Percentiles rank a stretch among this genome's conserved stretches.
Evolutionary conservation across 2,329 filamentous ascomycete species (phyloP).

Genomic region (Colletotrichum salicis): DNA sequence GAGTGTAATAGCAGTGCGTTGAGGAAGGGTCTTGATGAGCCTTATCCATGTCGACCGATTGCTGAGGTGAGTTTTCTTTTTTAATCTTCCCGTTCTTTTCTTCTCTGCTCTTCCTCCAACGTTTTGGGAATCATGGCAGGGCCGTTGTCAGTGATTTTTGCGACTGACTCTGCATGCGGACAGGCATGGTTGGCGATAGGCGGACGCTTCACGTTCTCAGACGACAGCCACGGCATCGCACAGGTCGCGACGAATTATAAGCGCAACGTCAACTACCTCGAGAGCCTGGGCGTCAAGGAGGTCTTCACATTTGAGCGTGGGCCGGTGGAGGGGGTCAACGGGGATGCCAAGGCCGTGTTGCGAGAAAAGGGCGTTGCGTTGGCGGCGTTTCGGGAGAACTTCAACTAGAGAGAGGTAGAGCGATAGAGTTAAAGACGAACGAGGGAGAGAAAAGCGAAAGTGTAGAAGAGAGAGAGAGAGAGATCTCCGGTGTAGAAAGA

Average conservation of each 20-base stretch:
- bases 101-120: neutral
- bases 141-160: neutral
- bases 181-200: slow-evolving; percentile 78
- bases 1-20: slow-evolving; percentile 91
- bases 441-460: neutral
- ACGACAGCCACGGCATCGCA: slow-evolving; percentile 90
- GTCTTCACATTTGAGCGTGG: slow-evolving; percentile 67
- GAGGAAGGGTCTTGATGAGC: slow-evolving; percentile 89
- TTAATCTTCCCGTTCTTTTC: slow-evolving; percentile 11
- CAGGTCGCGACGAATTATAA: slow-evolving; percentile 90
- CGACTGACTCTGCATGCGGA: neutral
- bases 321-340: slow-evolving; percentile 41
- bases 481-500: neutral
- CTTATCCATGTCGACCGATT: slow-evolving; percentile 84
- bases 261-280: slow-evolving; percentile 76
- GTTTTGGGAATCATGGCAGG: neutral
- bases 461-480: too few species aligned
- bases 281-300: slow-evolving; percentile 70
- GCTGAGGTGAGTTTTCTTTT: slow-evolving; percentile 69
- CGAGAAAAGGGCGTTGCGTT: slow-evolving; percentile 57
- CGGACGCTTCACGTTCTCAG: slow-evolving; percentile 88
- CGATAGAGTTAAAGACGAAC: neutral
- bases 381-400: slow-evolving; percentile 48
- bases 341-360: slow-evolving; percentile 47
- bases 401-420: slow-evolving; percentile 32